Percentiles rank a stretch among this genome's conserved stretches.
Evolutionary conservation across 768 basidiomycete species (phyloP).

Genomic region (Auriscalpium microsporum): DNA sequence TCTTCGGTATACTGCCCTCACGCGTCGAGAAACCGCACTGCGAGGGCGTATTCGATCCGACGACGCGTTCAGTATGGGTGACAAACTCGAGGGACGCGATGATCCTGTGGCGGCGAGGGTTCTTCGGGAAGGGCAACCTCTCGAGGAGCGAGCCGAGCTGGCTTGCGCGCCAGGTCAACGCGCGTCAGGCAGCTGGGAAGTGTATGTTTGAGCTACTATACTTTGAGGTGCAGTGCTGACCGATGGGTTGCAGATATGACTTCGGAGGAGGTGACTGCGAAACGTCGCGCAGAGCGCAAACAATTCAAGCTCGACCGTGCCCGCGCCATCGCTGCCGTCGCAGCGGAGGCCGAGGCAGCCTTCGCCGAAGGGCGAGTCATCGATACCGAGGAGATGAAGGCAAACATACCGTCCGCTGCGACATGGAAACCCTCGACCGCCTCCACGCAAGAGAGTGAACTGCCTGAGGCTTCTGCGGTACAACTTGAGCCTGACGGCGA

Average conservation of each 20-base stretch:
- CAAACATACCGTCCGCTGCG: conserved; percentile 64
- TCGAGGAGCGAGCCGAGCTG: conserved; percentile 94
- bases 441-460: conserved; percentile 11
- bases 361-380: conserved; percentile 65
- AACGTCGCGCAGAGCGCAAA: conserved; percentile 77
- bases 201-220: conserved; percentile 33
- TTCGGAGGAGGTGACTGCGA: conserved; percentile 86
- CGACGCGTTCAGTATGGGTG: conserved; percentile 88
- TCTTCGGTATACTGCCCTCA: conserved; percentile 38
- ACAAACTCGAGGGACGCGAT: conserved; percentile 50
- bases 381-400: conserved; percentile 47
- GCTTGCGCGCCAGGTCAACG: conserved; percentile 72
- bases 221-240: background rate
- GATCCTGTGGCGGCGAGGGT: conserved; percentile 81
- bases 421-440: conserved; percentile 58
- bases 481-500: conserved; percentile 24
- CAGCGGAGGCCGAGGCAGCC: conserved; percentile 68
- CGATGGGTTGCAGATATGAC: conserved; percentile 47
- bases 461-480: conserved; percentile 24
- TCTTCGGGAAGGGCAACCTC: conserved; percentile 95
- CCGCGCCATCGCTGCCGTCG: conserved; percentile 73
- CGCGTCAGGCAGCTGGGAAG: conserved; percentile 40
- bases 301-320: conserved; percentile 94
- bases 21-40: conserved; percentile 64
- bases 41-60: conserved; percentile 66